Evolutionary conservation across 306 rosid genomes (phyloP).

Genomic region (Canavalia gladiata): DNA sequence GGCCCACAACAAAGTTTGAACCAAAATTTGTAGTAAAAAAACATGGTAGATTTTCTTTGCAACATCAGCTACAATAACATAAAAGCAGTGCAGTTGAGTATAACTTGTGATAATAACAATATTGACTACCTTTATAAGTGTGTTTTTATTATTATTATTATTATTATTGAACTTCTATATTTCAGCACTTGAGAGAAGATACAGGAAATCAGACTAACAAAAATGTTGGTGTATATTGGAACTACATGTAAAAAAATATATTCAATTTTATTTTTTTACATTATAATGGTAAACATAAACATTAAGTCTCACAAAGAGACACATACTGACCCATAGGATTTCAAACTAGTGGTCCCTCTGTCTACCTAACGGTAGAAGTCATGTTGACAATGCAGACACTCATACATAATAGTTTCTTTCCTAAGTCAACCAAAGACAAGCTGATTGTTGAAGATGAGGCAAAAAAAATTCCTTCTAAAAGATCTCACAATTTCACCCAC

Average conservation of each 20-base stretch:
- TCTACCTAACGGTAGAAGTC: slow-evolving; percentile 44
- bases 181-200: slow-evolving; percentile 23
- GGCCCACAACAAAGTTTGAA: background rate
- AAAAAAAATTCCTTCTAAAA: slow-evolving; percentile 24
- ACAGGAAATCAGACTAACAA: slow-evolving; percentile 4
- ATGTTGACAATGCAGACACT: slow-evolving; percentile 37
- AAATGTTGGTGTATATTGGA: background rate
- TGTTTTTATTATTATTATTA: too few relatives aligned
- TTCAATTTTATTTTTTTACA: background rate
- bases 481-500: slow-evolving; percentile 38
- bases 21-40: slow-evolving; percentile 16
- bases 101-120: slow-evolving; percentile 21
- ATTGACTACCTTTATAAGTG: slow-evolving; percentile 1
- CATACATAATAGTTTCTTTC: slow-evolving; percentile 16
- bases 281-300: slow-evolving; percentile 7
- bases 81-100: slow-evolving; percentile 25
- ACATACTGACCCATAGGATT: slow-evolving; percentile 23
- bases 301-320: background rate
- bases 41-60: slow-evolving; percentile 39
- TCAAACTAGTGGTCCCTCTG: slow-evolving; percentile 33
- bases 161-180: background rate
- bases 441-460: slow-evolving; percentile 37
- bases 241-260: background rate
- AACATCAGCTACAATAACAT: slow-evolving; percentile 34
- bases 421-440: slow-evolving; percentile 30